Evolutionary conservation across 2,329 filamentous ascomycete species (phyloP).

Genomic region (Magnaporthales sp.): DNA sequence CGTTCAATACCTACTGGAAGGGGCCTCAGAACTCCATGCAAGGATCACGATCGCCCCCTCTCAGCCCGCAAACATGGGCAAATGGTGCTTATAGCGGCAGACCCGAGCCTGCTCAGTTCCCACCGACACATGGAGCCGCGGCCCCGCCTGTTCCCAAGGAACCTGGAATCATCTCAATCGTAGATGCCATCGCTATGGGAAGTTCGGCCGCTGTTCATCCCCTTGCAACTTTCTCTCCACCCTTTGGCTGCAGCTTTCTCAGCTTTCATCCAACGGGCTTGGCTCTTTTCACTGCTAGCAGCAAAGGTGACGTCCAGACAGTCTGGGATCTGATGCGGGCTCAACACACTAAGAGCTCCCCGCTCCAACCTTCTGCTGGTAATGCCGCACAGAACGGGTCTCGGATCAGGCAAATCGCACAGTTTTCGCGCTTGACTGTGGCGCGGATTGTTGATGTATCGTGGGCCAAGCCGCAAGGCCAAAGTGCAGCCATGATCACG

Average conservation of each 20-base stretch:
- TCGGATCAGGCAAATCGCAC: slow-evolving; percentile 72
- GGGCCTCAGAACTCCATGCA: slow-evolving; percentile 35
- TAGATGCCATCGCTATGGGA: slow-evolving; percentile 58
- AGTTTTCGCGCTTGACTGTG: slow-evolving; percentile 86
- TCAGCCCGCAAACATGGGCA: slow-evolving; percentile 36
- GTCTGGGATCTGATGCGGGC: slow-evolving; percentile 71
- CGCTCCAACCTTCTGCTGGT: slow-evolving; percentile 40
- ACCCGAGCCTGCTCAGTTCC: slow-evolving; percentile 50
- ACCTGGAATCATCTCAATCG: slow-evolving; percentile 64
- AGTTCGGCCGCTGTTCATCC: slow-evolving; percentile 48
- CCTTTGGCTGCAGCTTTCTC: slow-evolving; percentile 70
- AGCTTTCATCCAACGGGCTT: slow-evolving; percentile 70
- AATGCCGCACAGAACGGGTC: slow-evolving; percentile 39
- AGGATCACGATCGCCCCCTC: slow-evolving; percentile 31
- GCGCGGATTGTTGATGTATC: slow-evolving; percentile 84
- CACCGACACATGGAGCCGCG: slow-evolving; percentile 62
- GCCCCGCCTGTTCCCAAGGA: slow-evolving; percentile 53
- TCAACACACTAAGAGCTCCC: slow-evolving; percentile 53
- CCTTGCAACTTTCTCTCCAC: slow-evolving; percentile 60
- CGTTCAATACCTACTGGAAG: slow-evolving; percentile 77
- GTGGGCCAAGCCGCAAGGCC: slow-evolving; percentile 75
- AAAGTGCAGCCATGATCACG: slow-evolving; percentile 81
- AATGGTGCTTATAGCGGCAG: slow-evolving; percentile 32
- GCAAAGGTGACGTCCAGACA: slow-evolving; percentile 74
- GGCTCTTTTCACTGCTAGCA: slow-evolving; percentile 69